Evolutionary conservation across 495 filamentous ascomycete species (phyloP).

Genomic region (Penicillium chermesinum): DNA sequence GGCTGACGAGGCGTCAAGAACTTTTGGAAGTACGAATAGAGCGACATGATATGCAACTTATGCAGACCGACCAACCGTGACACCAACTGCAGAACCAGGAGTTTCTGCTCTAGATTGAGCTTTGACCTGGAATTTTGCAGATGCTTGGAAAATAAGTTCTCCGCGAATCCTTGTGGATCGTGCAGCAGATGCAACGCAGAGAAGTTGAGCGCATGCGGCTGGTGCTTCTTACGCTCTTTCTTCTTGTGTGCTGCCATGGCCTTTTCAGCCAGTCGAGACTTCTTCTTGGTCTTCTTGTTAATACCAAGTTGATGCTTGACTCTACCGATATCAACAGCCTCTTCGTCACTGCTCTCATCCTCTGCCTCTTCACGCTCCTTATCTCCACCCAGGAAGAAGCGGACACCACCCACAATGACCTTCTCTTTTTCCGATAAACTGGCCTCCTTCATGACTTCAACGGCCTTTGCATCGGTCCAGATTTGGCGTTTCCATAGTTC

Average conservation of each 20-base stretch:
- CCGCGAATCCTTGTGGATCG: conserved; percentile 93
- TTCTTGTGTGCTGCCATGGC: conserved; percentile 66
- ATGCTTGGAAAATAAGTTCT: conserved; percentile 85
- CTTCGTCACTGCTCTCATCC: conserved; percentile 79
- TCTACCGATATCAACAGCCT: conserved; percentile 70
- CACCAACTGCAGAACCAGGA: conserved; percentile 81
- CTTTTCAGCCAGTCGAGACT: conserved; percentile 68
- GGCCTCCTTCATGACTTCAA: conserved; percentile 93
- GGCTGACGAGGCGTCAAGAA: conserved; percentile 83
- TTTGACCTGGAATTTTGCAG: conserved; percentile 80
- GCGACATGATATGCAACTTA: conserved; percentile 75
- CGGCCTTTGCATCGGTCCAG: conserved; percentile 82
- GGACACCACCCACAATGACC: conserved; percentile 76
- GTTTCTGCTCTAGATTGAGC: conserved; percentile 84
- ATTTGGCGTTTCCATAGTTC: conserved; percentile 86
- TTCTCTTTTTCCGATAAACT: conserved; percentile 80
- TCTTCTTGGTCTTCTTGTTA: conserved; percentile 95
- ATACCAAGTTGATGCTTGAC: conserved; percentile 80
- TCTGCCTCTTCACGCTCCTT: conserved; percentile 88
- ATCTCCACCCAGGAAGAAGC: conserved; percentile 94
- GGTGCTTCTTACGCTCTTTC: conserved; percentile 81
- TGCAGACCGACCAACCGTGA: conserved; percentile 89
- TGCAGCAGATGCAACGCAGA: conserved; percentile 95
- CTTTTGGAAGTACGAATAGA: conserved; percentile 85
- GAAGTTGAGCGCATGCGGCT: conserved; percentile 87